phyloP scores from a whole-genome alignment of 2,329 filamentous ascomycete species.

The Colletotrichum destructivum region DNA sequence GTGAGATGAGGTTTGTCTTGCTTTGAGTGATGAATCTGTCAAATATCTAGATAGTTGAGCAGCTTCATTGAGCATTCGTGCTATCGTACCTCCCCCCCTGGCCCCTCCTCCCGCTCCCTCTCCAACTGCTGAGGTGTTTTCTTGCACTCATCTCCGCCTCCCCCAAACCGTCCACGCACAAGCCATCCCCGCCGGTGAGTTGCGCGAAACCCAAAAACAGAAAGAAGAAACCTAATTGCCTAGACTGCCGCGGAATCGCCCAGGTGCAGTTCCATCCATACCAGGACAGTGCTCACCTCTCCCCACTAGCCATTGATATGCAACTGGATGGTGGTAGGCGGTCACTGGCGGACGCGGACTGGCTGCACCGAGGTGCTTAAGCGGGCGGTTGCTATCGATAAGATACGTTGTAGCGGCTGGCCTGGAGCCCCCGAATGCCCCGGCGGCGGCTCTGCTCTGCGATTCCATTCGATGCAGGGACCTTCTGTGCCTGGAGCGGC shows the following conservation, averaged over 20 bases:
- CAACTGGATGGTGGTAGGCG: not conserved
- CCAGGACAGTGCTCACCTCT: slow-evolving; percentile 5
- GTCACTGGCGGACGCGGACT: slow-evolving; percentile 13
- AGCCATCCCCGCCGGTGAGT: not conserved
- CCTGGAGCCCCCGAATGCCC: slow-evolving; percentile 4
- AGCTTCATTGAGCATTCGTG: not conserved
- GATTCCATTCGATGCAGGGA: slow-evolving; percentile 36
- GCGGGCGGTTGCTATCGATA: slow-evolving; percentile 33
- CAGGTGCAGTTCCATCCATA: slow-evolving; percentile 18
- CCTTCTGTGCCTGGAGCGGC: slow-evolving; percentile 8
- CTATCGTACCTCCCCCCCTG: not conserved
- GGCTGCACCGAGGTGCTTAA: slow-evolving; percentile 31
- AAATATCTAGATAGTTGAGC: slow-evolving; percentile 18
- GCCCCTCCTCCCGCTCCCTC: not conserved
- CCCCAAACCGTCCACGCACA: not conserved
- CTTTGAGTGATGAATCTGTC: not conserved
- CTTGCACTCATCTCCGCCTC: slow-evolving; percentile 3
- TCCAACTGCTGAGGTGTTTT: slow-evolving; percentile 11
- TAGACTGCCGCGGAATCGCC: slow-evolving; percentile 14
- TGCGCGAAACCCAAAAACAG: slow-evolving; percentile 9
- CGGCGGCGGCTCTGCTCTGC: slow-evolving; percentile 37
- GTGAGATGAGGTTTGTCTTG: slow-evolving; percentile 24
- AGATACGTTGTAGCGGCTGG: not conserved
- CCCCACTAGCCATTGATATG: not conserved
- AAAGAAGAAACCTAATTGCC: slow-evolving; percentile 14